These are phyloP conservation scores for Calvatia gigantea DNA, from an alignment of 768 basidiomycete species.

Conservation along the genomic window DNA sequence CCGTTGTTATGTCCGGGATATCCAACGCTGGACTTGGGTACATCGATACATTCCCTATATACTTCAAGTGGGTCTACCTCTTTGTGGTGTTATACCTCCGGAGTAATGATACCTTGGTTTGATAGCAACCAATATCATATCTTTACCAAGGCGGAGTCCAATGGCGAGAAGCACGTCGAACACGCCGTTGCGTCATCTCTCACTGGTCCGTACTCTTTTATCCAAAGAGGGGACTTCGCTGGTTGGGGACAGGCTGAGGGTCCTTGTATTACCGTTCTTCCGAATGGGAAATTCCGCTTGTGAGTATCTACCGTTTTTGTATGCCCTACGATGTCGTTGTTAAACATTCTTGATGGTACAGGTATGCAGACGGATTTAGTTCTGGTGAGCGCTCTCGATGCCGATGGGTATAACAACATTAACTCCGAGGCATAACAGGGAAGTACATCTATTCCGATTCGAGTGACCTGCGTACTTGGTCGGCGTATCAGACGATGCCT, in stretches of 20 bases:
- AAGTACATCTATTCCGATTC: conserved; percentile 35
- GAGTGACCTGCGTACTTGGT: conserved; percentile 29
- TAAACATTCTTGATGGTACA: conserved; percentile 5
- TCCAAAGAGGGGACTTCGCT: conserved; percentile 31
- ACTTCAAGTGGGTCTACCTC: conserved; percentile 23
- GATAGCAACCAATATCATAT: conserved; percentile 30
- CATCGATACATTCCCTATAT: conserved; percentile 33
- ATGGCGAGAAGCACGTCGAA: conserved; percentile 29
- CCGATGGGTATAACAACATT: background rate
- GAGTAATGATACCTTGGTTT: background rate
- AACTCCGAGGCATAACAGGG: conserved; percentile 14
- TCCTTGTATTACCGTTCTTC: conserved; percentile 26
- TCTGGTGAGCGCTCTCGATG: conserved; percentile 15
- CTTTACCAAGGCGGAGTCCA: conserved; percentile 30
- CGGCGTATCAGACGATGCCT: conserved; percentile 25
- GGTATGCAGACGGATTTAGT: conserved; percentile 30
- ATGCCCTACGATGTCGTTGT: background rate
- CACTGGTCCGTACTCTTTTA: conserved; percentile 31
- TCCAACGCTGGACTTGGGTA: conserved; percentile 31
- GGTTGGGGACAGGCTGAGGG: conserved; percentile 33
- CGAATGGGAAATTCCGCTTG: conserved; percentile 30
- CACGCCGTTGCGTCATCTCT: conserved; percentile 29
- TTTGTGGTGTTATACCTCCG: background rate
- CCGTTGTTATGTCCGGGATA: conserved; percentile 31
- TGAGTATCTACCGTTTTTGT: conserved; percentile 17